These are phyloP conservation scores for Pulveroboletus frians DNA, from an alignment of 768 basidiomycete genomes.

Conservation along the genomic window DNA sequence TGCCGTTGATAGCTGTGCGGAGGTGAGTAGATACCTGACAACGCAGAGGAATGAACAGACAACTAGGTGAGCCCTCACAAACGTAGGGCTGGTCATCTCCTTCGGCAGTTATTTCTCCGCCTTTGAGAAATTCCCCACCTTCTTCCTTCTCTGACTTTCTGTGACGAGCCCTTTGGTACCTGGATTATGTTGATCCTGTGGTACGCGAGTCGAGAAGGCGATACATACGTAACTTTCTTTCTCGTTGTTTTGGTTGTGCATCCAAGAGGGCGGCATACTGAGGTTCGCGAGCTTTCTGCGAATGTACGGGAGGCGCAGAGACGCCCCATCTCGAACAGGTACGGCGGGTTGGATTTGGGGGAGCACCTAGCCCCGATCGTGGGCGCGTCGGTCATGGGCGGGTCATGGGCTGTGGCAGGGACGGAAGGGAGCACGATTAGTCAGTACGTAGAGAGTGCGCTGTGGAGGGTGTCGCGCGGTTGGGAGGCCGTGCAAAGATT, in stretches of 20 bases:
- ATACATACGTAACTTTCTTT: slow-evolving; percentile 68
- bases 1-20: slow-evolving; percentile 72
- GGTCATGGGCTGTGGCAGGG: too few relatives aligned
- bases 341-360: too few relatives aligned
- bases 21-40: slow-evolving; percentile 1
- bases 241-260: slow-evolving; percentile 79
- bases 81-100: slow-evolving; percentile 89
- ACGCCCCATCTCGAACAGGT: too few relatives aligned
- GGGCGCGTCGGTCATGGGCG: too few relatives aligned
- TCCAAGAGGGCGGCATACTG: slow-evolving; percentile 88
- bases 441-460: too few relatives aligned
- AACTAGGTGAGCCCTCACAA: slow-evolving; percentile 90
- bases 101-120: slow-evolving; percentile 70
- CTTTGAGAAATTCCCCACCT: slow-evolving; percentile 90
- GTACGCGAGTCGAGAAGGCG: neutral
- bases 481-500: too few relatives aligned
- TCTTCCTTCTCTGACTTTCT: slow-evolving; percentile 98
- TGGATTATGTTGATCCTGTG: slow-evolving; percentile 25
- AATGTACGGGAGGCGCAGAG: neutral
- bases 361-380: too few relatives aligned
- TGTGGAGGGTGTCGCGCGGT: too few relatives aligned
- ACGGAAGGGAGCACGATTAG: too few relatives aligned
- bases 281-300: slow-evolving; percentile 82
- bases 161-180: slow-evolving; percentile 74
- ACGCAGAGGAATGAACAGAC: slow-evolving; percentile 37